Conservation (phyloP, 805 yeast species). For the Candida dajiaensis region DNA sequence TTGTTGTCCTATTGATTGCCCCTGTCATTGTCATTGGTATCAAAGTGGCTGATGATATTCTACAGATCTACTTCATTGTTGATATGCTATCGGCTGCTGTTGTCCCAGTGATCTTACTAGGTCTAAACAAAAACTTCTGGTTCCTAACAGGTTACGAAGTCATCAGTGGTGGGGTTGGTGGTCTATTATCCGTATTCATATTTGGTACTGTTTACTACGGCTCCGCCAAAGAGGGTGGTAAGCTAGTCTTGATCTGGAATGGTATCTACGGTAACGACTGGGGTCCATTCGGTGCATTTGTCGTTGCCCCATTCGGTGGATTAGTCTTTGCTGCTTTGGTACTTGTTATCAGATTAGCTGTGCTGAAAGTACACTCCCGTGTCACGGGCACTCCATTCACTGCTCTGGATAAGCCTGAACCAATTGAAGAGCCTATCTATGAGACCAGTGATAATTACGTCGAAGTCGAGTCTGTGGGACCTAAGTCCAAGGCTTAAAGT, state of each 20-base stretch:
- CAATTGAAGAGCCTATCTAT: neutral
- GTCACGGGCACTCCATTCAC: conserved; percentile 25
- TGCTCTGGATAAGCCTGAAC: conserved; percentile 27
- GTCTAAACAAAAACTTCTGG: conserved; percentile 61
- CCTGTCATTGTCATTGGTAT: conserved; percentile 85
- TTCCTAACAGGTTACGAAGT: conserved; percentile 76
- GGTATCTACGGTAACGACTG: conserved; percentile 82
- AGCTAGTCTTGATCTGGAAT: conserved; percentile 64
- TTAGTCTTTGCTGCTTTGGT: conserved; percentile 48
- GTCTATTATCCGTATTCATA: conserved; percentile 70
- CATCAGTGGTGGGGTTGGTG: conserved; percentile 79
- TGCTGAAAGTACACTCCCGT: conserved; percentile 19
- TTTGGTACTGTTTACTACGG: conserved; percentile 80
- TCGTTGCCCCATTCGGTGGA: conserved; percentile 83
- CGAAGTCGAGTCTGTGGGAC: neutral
- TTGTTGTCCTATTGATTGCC: conserved; percentile 74
- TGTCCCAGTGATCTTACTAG: conserved; percentile 78
- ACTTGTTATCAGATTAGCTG: conserved; percentile 42
- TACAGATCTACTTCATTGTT: conserved; percentile 85
- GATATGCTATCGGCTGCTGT: conserved; percentile 85
- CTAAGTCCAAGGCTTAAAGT: neutral
- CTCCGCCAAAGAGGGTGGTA: conserved; percentile 70
- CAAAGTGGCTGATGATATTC: conserved; percentile 72
- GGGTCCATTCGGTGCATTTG: conserved; percentile 95
- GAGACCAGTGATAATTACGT: neutral